Evolutionary conservation across 495 filamentous ascomycete genomes (phyloP).

Genomic region (Friedmanniomyces simplex): DNA sequence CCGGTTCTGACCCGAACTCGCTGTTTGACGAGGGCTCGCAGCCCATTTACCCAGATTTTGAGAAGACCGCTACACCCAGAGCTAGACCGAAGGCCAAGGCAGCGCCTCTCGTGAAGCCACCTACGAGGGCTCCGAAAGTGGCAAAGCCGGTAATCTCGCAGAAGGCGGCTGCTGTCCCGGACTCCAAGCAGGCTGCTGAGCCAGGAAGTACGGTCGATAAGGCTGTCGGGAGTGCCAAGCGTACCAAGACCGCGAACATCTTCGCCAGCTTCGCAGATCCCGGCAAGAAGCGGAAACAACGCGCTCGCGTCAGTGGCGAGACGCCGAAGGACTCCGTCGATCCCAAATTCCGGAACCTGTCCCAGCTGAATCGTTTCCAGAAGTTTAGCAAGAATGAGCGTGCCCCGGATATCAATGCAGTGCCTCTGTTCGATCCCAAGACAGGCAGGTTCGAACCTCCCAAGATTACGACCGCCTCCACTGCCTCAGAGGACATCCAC

Average conservation of each 20-base stretch:
- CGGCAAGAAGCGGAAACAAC: neutral
- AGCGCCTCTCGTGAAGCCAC: neutral
- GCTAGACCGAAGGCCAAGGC: neutral
- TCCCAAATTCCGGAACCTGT: conserved; percentile 7
- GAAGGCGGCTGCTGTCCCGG: too few species aligned
- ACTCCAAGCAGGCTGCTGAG: too few species aligned
- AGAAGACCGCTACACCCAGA: neutral
- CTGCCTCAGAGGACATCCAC: conserved; percentile 6
- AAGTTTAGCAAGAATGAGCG: conserved; percentile 12
- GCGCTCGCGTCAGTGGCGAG: conserved; percentile 6
- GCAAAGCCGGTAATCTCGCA: too few species aligned
- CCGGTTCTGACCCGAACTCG: neutral
- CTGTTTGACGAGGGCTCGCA: conserved; percentile 1
- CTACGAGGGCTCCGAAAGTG: neutral
- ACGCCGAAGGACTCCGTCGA: conserved; percentile 3
- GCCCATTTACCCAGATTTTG: neutral
- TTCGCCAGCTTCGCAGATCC: conserved; percentile 2
- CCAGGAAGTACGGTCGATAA: neutral
- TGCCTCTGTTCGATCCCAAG: conserved; percentile 14
- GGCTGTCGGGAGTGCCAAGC: neutral
- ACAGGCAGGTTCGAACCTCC: conserved; percentile 11
- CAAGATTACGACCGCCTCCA: neutral
- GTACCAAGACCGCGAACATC: neutral
- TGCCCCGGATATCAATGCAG: conserved; percentile 11
- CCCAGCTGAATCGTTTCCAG: conserved; percentile 7